A percentile compares a stretch with the other conserved stretches of the same genome.
Conservation (phyloP, 2,329 filamentous ascomycete species). For the Lachnellula suecica region DNA sequence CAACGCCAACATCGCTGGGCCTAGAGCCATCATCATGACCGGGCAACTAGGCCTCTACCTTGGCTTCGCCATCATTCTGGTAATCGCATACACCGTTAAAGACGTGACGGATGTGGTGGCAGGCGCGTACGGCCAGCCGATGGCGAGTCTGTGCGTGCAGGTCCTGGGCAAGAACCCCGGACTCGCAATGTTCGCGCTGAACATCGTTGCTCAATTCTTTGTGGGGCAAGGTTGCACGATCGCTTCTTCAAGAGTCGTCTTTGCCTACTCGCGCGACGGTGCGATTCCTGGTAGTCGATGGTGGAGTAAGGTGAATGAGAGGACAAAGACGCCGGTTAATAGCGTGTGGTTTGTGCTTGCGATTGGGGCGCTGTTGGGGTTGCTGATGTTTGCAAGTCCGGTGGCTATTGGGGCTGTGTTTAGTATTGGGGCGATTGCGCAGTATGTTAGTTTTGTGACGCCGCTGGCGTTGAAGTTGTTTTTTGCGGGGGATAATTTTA, state of each 20-base stretch:
- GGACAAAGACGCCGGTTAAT: conserved; percentile 64
- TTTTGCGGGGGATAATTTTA: conserved; percentile 60
- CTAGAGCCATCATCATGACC: conserved; percentile 71
- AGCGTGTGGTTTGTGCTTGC: conserved; percentile 63
- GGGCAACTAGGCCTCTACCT: conserved; percentile 63
- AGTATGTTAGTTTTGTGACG: conserved; percentile 58
- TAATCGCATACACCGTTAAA: conserved; percentile 67
- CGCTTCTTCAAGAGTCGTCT: conserved; percentile 60
- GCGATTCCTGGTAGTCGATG: conserved; percentile 60
- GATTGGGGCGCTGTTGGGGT: conserved; percentile 56
- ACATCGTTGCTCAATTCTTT: conserved; percentile 64
- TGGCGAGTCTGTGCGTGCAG: conserved; percentile 66
- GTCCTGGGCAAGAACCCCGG: conserved; percentile 58
- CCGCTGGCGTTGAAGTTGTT: conserved; percentile 57
- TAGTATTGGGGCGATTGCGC: conserved; percentile 64
- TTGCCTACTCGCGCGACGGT: conserved; percentile 68
- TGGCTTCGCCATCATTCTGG: conserved; percentile 73
- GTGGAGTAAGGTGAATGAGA: conserved; percentile 58
- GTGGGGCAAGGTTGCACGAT: conserved; percentile 75
- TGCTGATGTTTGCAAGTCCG: conserved; percentile 61
- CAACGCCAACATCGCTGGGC: conserved; percentile 69
- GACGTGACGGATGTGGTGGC: conserved; percentile 56
- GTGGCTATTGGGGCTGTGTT: conserved; percentile 64
- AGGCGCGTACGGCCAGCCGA: conserved; percentile 66
- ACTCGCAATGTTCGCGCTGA: conserved; percentile 58